Evolutionary conservation across 139 green algal species (phyloP), one percentile per base, ranked within the genome.

Genomic region (Dunaliella primolecta): DNA sequence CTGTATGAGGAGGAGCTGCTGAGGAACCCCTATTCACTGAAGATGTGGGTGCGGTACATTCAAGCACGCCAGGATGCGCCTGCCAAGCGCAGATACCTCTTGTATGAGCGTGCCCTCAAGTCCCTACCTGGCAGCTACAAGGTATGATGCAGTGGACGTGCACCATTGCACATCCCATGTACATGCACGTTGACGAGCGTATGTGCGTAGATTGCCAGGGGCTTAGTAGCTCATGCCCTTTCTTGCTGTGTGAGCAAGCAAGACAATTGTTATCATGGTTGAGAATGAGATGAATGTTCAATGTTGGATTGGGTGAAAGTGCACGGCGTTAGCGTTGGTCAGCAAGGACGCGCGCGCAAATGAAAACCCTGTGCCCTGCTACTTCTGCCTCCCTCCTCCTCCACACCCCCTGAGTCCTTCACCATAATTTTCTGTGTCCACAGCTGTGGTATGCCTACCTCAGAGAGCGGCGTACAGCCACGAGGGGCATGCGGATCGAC

Each of bases 1-100:
- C 86, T 98, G 0, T 99, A 98, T 84, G 97, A 99, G 87, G 97
- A 99, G 88, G 97, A 99, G 92, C 90, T 99, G 32, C 89, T 98
- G 36, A 89, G 97, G 3, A 98, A 98, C 85, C 97, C 97, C 0
- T 98, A 97, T 84, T 88, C 89, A 15, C 83, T 99, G 2, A 96
- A 95, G 72, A 94, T 97, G 90, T 99, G 97, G 97, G 91, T 86
- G 64, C 87, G 95, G 0, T 99, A 99, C 89, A 90, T 99, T 27
- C 85, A 94, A 7, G 96, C 94, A 1, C 89, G 95, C 24, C 93
- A 92, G 35, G 91, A 95, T 57, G 93, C 95, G 0, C 83, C 91
- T 0, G 70, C 90, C 1, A 89, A 92, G 78, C 91, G 93, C 64
- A 84, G 97, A 27, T 93, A 95, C 83, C 38, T 99, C 77, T 90